Evolutionary conservation across 352 stramenopile species (phyloP), one percentile per base, ranked within the genome.

Genomic region (Aphanomyces stellatus): DNA sequence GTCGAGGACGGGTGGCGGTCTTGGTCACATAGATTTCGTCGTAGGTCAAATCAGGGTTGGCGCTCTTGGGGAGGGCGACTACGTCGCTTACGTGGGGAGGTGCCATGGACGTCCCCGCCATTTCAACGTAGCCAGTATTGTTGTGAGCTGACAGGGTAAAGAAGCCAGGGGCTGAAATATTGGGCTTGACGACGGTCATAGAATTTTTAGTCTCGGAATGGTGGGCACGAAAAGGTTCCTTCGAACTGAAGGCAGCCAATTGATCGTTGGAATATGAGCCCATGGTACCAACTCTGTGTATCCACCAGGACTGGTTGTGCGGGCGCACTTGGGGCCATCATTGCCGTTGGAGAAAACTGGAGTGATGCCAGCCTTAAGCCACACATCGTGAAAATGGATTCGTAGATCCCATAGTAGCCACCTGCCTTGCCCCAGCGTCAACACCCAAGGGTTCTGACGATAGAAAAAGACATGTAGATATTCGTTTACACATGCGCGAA

Each of bases 61-160:
- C 65, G 19, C 66, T 70, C 24, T 87, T 62, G 53, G 75, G 35
- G 55, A 88, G 64, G 22, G 80, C 80, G 7, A 85, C 80, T 8
- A 76, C 77, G 31, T 70, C 72, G 1, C 65, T 28, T 10, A 80
- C 74, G 17, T 78, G 74, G 0, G 74, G 74, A 3, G 72, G 62
- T 5, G 74, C 74, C 73, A 78, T 76, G 35, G 61, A 73, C 24
- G 74, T 80, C 22, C 74, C 74, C 11, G 66, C 70, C 31, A 73
- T 64, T 30, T 62, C 27, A 13, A 41, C 55, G 67, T 77, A 77
- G 6, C 34, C 46, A 0, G 40, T 61, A n/a, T 69, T 71, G 17
- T 56, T 49, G 0, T 72, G 55, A 7, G 85, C 72, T 2, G 71
- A 76, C 8, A 31, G 64, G 13, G 76, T 61, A 15, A 40, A 41